Conservation (phyloP, 345 rosid genomes). For the Draba incana region DNA sequence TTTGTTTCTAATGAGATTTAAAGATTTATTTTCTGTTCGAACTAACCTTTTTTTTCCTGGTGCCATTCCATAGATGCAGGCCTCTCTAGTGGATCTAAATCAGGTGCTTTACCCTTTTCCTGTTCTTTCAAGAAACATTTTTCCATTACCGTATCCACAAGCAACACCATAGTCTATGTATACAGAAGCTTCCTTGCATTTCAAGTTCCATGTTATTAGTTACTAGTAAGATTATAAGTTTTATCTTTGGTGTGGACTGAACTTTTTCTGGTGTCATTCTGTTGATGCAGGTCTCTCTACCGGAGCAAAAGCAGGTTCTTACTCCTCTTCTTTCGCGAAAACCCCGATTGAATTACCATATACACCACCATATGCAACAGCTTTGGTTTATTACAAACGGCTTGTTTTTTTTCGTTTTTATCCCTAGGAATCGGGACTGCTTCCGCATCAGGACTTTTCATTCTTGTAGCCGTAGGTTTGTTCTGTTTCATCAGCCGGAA, state of each 20-base stretch:
- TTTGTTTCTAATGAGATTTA: neutral
- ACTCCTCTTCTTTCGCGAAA: neutral
- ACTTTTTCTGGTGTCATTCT: neutral
- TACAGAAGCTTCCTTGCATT: too few species aligned
- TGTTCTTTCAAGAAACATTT: neutral
- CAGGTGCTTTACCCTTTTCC: neutral
- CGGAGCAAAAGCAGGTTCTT: neutral
- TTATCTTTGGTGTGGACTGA: neutral
- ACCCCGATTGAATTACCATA: too few species aligned
- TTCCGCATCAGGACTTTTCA: conserved; percentile 38
- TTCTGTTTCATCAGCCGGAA: conserved; percentile 25
- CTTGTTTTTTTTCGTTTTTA: neutral
- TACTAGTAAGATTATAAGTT: neutral
- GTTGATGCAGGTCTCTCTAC: neutral
- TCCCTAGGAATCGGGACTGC: conserved; percentile 45
- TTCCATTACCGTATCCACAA: neutral
- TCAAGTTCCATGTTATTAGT: neutral
- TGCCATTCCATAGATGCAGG: neutral
- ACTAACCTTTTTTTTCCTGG: neutral
- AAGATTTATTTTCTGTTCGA: neutral
- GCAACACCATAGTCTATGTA: too few species aligned
- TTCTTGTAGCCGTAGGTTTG: conserved; percentile 37
- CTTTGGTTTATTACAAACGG: neutral
- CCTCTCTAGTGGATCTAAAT: neutral
- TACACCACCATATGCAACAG: neutral